A percentile compares a stretch with the other conserved stretches of the same genome.
Conservation (phyloP, 1,284 basidiomycete genomes). For the Ganoderma sp. region DNA sequence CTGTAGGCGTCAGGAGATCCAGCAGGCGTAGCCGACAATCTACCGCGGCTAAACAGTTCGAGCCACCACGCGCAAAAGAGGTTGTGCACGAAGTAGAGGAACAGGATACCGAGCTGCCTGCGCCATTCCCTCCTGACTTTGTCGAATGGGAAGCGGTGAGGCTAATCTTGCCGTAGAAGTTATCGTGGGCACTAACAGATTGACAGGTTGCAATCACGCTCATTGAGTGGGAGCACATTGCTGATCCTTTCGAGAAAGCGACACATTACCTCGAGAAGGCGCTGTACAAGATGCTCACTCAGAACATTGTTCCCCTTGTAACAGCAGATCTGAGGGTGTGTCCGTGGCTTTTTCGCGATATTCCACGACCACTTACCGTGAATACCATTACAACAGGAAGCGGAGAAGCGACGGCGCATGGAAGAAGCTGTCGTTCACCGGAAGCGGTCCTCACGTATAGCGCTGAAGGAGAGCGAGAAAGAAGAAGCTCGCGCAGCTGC, state of each 20-base stretch:
- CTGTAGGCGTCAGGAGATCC: constrained; percentile 10
- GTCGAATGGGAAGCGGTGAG: constrained; percentile 86
- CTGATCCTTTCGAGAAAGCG: constrained; percentile 72
- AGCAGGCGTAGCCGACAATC: constrained; percentile 1
- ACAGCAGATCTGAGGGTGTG: constrained; percentile 66
- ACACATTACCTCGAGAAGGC: constrained; percentile 82
- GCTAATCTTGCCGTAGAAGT: background rate
- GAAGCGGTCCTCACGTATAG: constrained; percentile 86
- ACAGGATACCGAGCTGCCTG: constrained; percentile 26
- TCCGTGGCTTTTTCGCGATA: constrained; percentile 24
- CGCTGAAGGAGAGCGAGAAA: constrained; percentile 72
- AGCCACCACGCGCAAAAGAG: background rate
- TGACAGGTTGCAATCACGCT: constrained; percentile 79
- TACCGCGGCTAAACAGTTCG: constrained; percentile 2
- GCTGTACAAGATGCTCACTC: constrained; percentile 69
- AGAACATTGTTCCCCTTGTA: constrained; percentile 71
- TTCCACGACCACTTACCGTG: constrained; percentile 6
- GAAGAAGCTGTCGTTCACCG: constrained; percentile 77
- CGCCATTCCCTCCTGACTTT: constrained; percentile 55
- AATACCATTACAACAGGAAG: constrained; percentile 52
- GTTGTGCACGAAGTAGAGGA: constrained; percentile 21
- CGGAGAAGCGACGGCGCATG: constrained; percentile 62
- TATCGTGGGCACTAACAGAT: constrained; percentile 7
- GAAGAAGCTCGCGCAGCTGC: constrained; percentile 66
- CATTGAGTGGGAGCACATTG: constrained; percentile 79